A percentile compares a stretch with the other conserved stretches of the same genome.
These are phyloP conservation scores for Maudiozyma humilis DNA, from an alignment of 1,139 yeast genomes.

Conservation along the genomic window DNA sequence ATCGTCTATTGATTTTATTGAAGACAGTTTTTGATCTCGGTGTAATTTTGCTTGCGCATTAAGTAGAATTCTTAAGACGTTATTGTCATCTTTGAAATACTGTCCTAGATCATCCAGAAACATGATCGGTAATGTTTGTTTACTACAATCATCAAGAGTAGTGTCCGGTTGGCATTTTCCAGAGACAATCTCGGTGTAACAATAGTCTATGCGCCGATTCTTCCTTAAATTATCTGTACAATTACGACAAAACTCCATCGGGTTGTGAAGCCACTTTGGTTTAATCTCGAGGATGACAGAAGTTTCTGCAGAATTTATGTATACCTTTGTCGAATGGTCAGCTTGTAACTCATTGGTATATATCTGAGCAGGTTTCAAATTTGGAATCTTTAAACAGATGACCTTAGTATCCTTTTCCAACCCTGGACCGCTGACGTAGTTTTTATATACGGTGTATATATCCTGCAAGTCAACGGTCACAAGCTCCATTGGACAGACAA, in stretches of 20 bases:
- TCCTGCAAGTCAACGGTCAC: constrained; percentile 6
- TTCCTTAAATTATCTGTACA: constrained; percentile 25
- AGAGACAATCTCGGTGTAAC: constrained; percentile 16
- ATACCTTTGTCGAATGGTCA: constrained; percentile 27
- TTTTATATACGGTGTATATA: constrained; percentile 4
- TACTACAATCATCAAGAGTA: constrained; percentile 7
- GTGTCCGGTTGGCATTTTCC: constrained; percentile 10
- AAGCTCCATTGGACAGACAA: constrained; percentile 17
- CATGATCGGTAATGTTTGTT: constrained; percentile 9
- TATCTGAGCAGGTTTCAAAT: constrained; percentile 12
- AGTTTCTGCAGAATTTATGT: constrained; percentile 4
- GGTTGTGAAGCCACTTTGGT: constrained; percentile 28
- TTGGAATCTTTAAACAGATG: constrained; percentile 15
- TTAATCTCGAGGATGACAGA: constrained; percentile 24
- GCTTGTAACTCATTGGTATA: constrained; percentile 5
- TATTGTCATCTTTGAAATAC: constrained; percentile 16
- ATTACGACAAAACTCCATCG: constrained; percentile 23
- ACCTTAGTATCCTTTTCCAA: constrained; percentile 10
- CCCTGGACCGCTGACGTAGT: constrained; percentile 4
- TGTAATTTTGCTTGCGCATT: constrained; percentile 15
- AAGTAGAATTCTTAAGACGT: constrained; percentile 17
- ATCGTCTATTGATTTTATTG: constrained; percentile 5
- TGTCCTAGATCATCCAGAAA: constrained; percentile 11
- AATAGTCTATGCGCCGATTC: constrained; percentile 18
- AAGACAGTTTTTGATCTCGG: neutral